These are phyloP conservation scores for Mortierella sp. DNA, from an alignment of 371 early-diverging fungal genomes.

Conservation along the genomic window DNA sequence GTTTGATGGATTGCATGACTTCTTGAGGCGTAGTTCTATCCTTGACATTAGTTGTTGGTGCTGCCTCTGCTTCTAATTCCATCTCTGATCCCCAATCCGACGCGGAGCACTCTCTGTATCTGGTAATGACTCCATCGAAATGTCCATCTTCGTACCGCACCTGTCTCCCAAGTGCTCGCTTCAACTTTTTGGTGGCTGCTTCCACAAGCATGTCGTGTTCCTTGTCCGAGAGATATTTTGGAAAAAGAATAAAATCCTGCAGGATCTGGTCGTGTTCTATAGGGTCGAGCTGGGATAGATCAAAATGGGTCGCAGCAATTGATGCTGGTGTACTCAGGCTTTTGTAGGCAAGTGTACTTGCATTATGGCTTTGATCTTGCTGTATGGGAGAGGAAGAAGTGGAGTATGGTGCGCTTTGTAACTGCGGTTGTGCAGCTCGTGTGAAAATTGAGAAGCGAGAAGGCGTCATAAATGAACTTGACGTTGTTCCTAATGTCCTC, in stretches of 20 bases:
- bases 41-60: neutral
- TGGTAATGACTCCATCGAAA: slow-evolving; percentile 68
- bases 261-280: slow-evolving; percentile 37
- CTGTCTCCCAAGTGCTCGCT: slow-evolving; percentile 57
- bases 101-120: slow-evolving; percentile 61
- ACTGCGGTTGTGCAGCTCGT: neutral
- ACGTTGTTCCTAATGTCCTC: neutral
- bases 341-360: slow-evolving; percentile 1
- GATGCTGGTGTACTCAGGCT: slow-evolving; percentile 12
- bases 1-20: slow-evolving; percentile 44
- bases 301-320: slow-evolving; percentile 31
- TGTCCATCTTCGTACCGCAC: slow-evolving; percentile 64
- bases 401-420: neutral
- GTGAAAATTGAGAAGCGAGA: neutral
- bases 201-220: slow-evolving; percentile 60
- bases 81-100: slow-evolving; percentile 49
- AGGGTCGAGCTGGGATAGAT: slow-evolving; percentile 28
- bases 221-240: slow-evolving; percentile 58
- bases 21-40: slow-evolving; percentile 32
- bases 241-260: slow-evolving; percentile 60
- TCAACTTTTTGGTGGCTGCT: slow-evolving; percentile 60
- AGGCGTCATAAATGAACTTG: neutral
- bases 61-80: neutral
- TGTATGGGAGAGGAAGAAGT: neutral
- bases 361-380: neutral